Evolutionary conservation across 2,329 filamentous ascomycete genomes (phyloP).

Genomic region (Aspergillus japonicus): DNA sequence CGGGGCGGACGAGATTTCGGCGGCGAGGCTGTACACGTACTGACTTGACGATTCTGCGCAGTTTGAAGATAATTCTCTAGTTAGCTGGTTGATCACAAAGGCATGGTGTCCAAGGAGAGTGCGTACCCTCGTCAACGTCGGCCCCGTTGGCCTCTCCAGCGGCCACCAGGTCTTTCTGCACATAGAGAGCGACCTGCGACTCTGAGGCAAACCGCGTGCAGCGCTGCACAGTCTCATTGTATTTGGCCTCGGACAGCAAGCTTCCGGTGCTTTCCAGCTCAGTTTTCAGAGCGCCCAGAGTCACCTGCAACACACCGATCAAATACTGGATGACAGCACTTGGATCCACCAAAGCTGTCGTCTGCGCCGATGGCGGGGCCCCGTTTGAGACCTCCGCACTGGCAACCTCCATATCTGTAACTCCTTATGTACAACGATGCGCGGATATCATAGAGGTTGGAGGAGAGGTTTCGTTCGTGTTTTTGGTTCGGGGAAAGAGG

Average conservation of each 20-base stretch:
- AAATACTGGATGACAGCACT: slow-evolving; percentile 70
- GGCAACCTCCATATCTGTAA: slow-evolving; percentile 40
- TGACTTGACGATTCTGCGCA: slow-evolving; percentile 31
- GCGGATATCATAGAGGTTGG: slow-evolving; percentile 31
- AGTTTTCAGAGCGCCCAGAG: slow-evolving; percentile 69
- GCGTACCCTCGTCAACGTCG: slow-evolving; percentile 43
- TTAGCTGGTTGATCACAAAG: background rate
- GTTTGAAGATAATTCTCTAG: background rate
- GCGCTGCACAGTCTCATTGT: slow-evolving; percentile 78
- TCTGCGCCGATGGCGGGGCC: slow-evolving; percentile 30
- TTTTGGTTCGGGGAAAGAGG: background rate
- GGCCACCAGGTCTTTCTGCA: slow-evolving; percentile 71
- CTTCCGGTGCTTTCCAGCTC: slow-evolving; percentile 81
- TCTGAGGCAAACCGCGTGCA: slow-evolving; percentile 89
- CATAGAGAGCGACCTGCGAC: slow-evolving; percentile 81
- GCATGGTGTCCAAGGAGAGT: background rate
- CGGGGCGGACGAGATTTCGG: slow-evolving; percentile 72
- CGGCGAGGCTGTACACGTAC: slow-evolving; percentile 76
- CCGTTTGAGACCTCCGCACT: slow-evolving; percentile 38
- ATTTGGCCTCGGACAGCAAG: slow-evolving; percentile 70
- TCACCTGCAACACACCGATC: slow-evolving; percentile 67
- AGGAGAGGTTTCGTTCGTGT: background rate
- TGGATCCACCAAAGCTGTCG: slow-evolving; percentile 57
- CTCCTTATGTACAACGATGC: slow-evolving; percentile 24
- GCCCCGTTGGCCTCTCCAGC: slow-evolving; percentile 49